phyloP scores from a whole-genome alignment of 2,329 filamentous ascomycete genomes.

The Xylaria multiplex region DNA sequence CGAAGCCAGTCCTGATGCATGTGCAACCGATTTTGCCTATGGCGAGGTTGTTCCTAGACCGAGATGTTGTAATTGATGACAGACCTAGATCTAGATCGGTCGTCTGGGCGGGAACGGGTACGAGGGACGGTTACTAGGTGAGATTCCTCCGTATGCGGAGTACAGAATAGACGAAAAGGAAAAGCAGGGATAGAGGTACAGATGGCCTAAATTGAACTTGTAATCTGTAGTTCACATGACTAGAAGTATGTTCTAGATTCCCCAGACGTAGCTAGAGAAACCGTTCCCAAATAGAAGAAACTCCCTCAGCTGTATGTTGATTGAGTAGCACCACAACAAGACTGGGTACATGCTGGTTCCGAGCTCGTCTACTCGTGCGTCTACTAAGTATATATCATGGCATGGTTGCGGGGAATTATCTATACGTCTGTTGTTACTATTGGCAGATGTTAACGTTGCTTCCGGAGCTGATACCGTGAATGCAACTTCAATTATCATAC shows the following conservation, averaged over 20 bases:
- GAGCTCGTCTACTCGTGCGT: slow-evolving; percentile 1
- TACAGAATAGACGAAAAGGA: too few relatives aligned
- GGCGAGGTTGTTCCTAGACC: slow-evolving; percentile 8
- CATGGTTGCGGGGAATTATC: slow-evolving; percentile 1
- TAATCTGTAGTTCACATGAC: neutral
- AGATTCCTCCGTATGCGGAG: neutral
- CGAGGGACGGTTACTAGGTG: neutral
- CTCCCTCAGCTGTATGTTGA: neutral
- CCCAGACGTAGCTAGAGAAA: neutral
- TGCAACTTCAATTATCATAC: slow-evolving; percentile 15
- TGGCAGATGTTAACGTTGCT: slow-evolving; percentile 17
- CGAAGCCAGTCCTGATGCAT: slow-evolving; percentile 1
- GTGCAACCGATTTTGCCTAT: slow-evolving; percentile 19
- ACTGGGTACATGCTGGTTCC: neutral
- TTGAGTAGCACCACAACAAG: neutral
- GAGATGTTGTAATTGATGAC: slow-evolving; percentile 1
- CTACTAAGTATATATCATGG: slow-evolving; percentile 6
- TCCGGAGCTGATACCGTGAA: slow-evolving; percentile 25
- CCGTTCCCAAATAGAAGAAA: neutral
- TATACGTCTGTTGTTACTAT: slow-evolving; percentile 14
- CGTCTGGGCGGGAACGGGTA: neutral
- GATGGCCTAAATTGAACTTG: neutral
- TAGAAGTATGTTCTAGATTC: neutral
- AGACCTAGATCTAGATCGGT: slow-evolving; percentile 23
- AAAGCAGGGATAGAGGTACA: neutral